Conservation (phyloP, 2,329 filamentous ascomycete species). For the Colletotrichum sp. region DNA sequence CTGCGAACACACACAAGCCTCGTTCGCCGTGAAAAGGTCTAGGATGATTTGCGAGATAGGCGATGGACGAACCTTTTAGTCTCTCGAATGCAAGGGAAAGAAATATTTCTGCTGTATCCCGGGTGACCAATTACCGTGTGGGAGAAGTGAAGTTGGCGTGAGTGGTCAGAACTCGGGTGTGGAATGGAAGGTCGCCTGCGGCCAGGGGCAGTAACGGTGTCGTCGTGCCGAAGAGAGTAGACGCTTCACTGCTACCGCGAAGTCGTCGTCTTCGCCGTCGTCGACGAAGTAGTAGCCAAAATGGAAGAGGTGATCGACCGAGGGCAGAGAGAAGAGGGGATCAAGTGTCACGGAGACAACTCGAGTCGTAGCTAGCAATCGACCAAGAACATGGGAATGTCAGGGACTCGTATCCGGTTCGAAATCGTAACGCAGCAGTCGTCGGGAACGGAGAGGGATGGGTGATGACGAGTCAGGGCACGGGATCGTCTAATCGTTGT, state of each 20-base stretch:
- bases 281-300: neutral
- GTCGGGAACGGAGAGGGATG: neutral
- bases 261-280: constrained; percentile 26
- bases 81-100: neutral
- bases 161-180: constrained; percentile 38
- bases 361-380: constrained; percentile 33
- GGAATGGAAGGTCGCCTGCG: constrained; percentile 63
- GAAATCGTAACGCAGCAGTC: neutral
- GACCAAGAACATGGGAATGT: constrained; percentile 35
- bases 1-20: neutral
- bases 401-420: constrained; percentile 14
- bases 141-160: constrained; percentile 21
- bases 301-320: constrained; percentile 19
- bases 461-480: neutral
- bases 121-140: constrained; percentile 17
- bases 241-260: constrained; percentile 55
- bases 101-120: neutral
- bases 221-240: constrained; percentile 37
- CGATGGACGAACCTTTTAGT: constrained; percentile 14
- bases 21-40: neutral
- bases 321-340: constrained; percentile 24
- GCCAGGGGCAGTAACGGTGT: constrained; percentile 47
- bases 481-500: constrained; percentile 2
- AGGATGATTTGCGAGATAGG: neutral
- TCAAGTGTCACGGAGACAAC: constrained; percentile 37